Conservation (phyloP, 2,329 filamentous ascomycete species). For the Sclerotinia sclerotiorum region DNA sequence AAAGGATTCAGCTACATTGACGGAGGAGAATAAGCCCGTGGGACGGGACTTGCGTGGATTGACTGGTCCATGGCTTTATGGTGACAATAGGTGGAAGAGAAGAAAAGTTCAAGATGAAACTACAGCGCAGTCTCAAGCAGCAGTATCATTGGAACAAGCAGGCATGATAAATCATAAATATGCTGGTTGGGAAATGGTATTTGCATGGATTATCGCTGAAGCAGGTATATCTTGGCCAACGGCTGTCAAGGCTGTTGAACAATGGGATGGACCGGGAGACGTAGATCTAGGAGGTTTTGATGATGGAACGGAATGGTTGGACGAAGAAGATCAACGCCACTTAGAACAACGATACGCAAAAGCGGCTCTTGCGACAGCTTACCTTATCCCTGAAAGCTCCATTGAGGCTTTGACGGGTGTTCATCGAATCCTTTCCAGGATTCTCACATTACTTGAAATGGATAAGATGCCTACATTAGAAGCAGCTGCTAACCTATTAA, state of each 20-base stretch:
- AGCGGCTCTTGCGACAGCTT: constrained; percentile 65
- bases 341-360: constrained; percentile 66
- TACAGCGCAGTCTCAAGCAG: constrained; percentile 23
- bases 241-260: constrained; percentile 62
- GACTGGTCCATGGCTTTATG: constrained; percentile 73
- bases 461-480: constrained; percentile 55
- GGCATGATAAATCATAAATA: constrained; percentile 43
- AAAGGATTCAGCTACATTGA: constrained; percentile 21
- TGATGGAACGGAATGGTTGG: constrained; percentile 53
- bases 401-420: constrained; percentile 58
- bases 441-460: constrained; percentile 60
- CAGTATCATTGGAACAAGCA: constrained; percentile 33
- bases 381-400: constrained; percentile 61
- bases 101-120: constrained; percentile 40
- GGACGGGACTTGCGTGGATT: constrained; percentile 67
- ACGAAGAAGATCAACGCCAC: constrained; percentile 58
- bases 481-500: constrained; percentile 49
- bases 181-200: constrained; percentile 67
- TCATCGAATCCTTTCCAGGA: constrained; percentile 59
- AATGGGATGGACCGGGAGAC: constrained; percentile 73
- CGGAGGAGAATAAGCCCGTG: constrained; percentile 42
- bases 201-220: constrained; percentile 64
- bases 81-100: constrained; percentile 58
- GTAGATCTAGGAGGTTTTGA: constrained; percentile 64
- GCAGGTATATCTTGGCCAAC: constrained; percentile 60